Evolutionary conservation across 129 eudicot species (phyloP), one percentile per base, ranked within the genome.

Genomic region (Centrapalus pauciflorus): DNA sequence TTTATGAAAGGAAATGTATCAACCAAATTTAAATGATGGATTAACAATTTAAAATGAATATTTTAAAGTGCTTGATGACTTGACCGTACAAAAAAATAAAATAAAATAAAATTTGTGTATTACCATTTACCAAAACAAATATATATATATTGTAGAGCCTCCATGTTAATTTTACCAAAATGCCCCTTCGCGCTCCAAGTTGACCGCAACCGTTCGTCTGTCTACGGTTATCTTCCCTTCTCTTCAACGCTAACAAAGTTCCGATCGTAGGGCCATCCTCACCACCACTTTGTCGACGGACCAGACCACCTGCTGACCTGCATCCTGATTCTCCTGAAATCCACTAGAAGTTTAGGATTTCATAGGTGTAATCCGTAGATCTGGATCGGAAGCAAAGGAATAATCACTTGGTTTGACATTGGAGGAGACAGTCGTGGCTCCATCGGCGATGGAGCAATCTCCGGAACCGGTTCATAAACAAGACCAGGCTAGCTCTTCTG

Each of bases 361-460:
- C 8, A 26, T 24, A 63, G 14, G 12, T 37, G 3, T 38, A 17
- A 27, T 12, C 13, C 24, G 12, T 73, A 55, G 78, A 73, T 73
- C 72, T 64, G 75, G 56, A 27, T 37, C 64, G 64, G 64, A 35
- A 63, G 56, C 58, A 41, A 41, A 64, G 34, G 74, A 9, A 62
- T 33, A 72, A 21, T 10, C 25, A 17, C 12, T 24, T 73, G 58
- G 12, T 38, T 38, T 54, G 0, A 58, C 57, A 52, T 51, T 66
- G 59, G 64, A 73, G 77, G 35, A 51, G 24, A 14, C n/a, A n/a
- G 56, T 50, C 2, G 71, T 37, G 55, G 45, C 58, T 51, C 43
- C 64, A 56, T 62, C 14, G 64, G 37, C 28, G 72, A 73, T 73
- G 78, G 78, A 73, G 66, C 21, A 73, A 64, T 64, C 78, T 20